Evolutionary conservation across 306 rosid species (phyloP).

Genomic region (Vigna angularis): DNA sequence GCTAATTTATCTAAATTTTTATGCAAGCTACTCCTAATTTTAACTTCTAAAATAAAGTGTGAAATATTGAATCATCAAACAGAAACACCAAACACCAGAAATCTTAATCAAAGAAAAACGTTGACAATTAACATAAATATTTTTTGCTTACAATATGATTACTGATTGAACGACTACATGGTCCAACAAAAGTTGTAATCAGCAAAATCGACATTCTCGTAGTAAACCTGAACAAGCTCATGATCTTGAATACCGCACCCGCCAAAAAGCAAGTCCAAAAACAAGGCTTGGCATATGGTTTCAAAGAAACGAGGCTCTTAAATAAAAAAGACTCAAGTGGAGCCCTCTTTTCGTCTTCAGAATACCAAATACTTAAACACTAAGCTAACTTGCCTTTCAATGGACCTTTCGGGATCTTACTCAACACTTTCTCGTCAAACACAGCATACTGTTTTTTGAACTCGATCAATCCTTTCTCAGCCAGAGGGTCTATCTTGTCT

Average conservation of each 20-base stretch:
- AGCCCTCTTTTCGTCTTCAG: not conserved
- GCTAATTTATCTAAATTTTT: too few relatives aligned
- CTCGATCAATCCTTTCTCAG: constrained; percentile 69
- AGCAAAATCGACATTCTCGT: constrained; percentile 43
- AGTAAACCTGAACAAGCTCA: constrained; percentile 42
- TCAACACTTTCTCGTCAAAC: constrained; percentile 77
- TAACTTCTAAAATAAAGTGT: too few relatives aligned
- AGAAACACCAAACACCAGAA: not conserved
- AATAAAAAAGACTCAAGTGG: constrained; percentile 24
- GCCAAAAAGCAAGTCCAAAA: constrained; percentile 48
- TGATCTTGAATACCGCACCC: constrained; percentile 34
- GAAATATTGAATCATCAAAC: not conserved
- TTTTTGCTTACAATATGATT: constrained; percentile 29
- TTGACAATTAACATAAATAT: constrained; percentile 3
- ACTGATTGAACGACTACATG: constrained; percentile 27
- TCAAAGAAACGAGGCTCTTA: constrained; percentile 33
- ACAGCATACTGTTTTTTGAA: constrained; percentile 73
- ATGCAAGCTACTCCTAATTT: too few relatives aligned
- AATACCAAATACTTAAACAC: constrained; percentile 44
- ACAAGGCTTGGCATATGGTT: constrained; percentile 30
- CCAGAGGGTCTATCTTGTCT: constrained; percentile 71
- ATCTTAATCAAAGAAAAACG: not conserved
- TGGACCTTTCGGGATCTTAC: constrained; percentile 62
- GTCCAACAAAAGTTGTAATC: constrained; percentile 38
- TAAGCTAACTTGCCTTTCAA: constrained; percentile 67